Conservation (phyloP, 805 yeast genomes). For the Jamesozyma rosinii region DNA sequence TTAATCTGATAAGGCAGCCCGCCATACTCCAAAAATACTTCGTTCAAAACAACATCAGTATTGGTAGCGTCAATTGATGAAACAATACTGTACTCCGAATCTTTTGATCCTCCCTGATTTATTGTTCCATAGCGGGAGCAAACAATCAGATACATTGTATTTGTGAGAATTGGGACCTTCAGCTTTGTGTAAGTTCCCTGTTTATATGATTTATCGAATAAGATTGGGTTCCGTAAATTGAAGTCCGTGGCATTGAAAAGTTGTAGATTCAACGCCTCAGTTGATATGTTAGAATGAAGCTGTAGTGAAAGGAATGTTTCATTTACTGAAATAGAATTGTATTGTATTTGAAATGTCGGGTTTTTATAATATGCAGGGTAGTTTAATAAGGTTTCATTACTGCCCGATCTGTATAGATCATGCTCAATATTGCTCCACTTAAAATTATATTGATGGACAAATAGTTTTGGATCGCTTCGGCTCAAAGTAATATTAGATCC, state of each 20-base stretch:
- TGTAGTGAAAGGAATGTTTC: conserved; percentile 13
- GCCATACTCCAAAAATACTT: conserved; percentile 17
- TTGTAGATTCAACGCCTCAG: conserved; percentile 16
- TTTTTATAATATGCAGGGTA: conserved; percentile 11
- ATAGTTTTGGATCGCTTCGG: conserved; percentile 3
- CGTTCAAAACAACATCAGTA: background rate
- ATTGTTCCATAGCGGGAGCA: conserved; percentile 12
- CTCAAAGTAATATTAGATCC: conserved; percentile 1
- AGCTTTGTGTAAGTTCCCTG: conserved; percentile 7
- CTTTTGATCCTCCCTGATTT: background rate
- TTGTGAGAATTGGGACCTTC: conserved; percentile 14
- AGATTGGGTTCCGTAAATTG: conserved; percentile 16
- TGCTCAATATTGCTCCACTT: background rate
- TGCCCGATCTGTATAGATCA: background rate
- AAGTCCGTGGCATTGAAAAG: conserved; percentile 18
- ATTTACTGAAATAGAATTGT: conserved; percentile 2
- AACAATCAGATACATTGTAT: conserved; percentile 15
- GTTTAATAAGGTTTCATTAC: background rate
- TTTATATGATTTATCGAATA: conserved; percentile 9
- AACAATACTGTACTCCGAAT: conserved; percentile 3
- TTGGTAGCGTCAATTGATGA: background rate
- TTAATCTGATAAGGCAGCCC: conserved; percentile 15
- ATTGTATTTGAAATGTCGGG: conserved; percentile 17
- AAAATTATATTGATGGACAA: background rate
- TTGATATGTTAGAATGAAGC: conserved; percentile 7